phyloP scores from a whole-genome alignment of 352 stramenopile genomes.

The Phytopythium aichiense region DNA sequence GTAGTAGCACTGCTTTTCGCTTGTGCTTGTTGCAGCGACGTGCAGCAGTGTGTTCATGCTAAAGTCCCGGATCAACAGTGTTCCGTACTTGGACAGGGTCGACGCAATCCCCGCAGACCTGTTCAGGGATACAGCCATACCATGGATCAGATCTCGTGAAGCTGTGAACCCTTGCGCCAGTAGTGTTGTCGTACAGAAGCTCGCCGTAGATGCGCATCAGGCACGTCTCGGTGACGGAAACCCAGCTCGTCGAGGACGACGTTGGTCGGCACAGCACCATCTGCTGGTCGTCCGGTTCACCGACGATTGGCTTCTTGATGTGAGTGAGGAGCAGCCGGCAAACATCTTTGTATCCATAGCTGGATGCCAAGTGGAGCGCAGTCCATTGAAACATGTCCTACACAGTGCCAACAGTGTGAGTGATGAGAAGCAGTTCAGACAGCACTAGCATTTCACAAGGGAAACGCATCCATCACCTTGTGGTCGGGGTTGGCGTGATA shows the following conservation, averaged over 20 bases:
- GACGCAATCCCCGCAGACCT: slow-evolving; percentile 31
- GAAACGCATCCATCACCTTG: slow-evolving; percentile 14
- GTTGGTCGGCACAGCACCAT: slow-evolving; percentile 31
- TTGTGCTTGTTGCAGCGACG: slow-evolving; percentile 33
- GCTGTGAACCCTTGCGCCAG: neutral
- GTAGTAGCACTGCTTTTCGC: slow-evolving; percentile 38
- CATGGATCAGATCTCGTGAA: neutral
- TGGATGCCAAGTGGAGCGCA: slow-evolving; percentile 38
- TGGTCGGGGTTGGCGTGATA: slow-evolving; percentile 35
- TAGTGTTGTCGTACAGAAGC: slow-evolving; percentile 25
- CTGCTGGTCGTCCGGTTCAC: slow-evolving; percentile 27
- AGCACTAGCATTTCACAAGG: neutral
- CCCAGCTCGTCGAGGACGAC: slow-evolving; percentile 33
- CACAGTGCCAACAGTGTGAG: neutral
- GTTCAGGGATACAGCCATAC: slow-evolving; percentile 1
- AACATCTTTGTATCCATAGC: slow-evolving; percentile 37
- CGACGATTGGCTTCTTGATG: slow-evolving; percentile 11
- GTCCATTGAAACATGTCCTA: slow-evolving; percentile 43
- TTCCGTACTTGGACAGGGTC: slow-evolving; percentile 37
- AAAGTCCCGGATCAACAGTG: slow-evolving; percentile 43
- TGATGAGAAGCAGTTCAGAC: neutral
- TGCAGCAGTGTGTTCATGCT: slow-evolving; percentile 60
- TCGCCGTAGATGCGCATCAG: slow-evolving; percentile 49
- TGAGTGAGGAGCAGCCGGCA: slow-evolving; percentile 28
- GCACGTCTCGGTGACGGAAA: slow-evolving; percentile 29